Evolutionary conservation across 1,139 yeast genomes (phyloP), one percentile per base, ranked within the genome.

Genomic region (Sugiyamaella sp.): DNA sequence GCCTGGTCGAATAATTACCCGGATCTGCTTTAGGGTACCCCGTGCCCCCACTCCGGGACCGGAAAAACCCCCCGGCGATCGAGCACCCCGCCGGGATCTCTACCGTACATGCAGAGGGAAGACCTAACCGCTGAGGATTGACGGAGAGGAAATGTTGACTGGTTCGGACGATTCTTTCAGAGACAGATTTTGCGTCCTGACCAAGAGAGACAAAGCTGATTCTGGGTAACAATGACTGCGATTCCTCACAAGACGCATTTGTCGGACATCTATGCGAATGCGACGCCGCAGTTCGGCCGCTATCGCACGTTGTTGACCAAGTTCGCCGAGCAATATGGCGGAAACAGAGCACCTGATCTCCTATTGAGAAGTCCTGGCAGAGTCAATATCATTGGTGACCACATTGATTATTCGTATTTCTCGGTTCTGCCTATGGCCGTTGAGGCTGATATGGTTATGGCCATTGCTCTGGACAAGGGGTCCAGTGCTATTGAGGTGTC

Each of bases 341-440:
- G 52, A 20, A 62, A 62, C 9, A 44, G 47, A 12, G 76, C 80
- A 4, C 78, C 81, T 4, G 71, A 71, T 25, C 80, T 82, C 62
- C 67, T 80, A 45, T 73, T 84, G 40, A 75, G 90, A 55, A 80
- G 88, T 16, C 91, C 91, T 2, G 91, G 91, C 39, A 73, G 91
- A 63, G 91, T 85, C 56, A 85, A 85, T 67, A 72, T 85, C 58
- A 83, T 85, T 57, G 91, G 91, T 39, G 91, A 85, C 60, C 91
- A 85, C 66, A 81, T 85, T 54, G 91, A 85, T 71, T 85, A 85
- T 66, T 80, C 82, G 57, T 78, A 79, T 65, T 85, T 82, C 65
- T 78, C 88, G 2, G 87, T 83, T 14, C 74, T 85, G 62, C 91
- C 91, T n/a, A 80, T 85, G 85, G 89, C 91, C 6, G 81, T 85